phyloP scores from a whole-genome alignment of 495 filamentous ascomycete genomes.

The Chaetomium cochliodes region DNA sequence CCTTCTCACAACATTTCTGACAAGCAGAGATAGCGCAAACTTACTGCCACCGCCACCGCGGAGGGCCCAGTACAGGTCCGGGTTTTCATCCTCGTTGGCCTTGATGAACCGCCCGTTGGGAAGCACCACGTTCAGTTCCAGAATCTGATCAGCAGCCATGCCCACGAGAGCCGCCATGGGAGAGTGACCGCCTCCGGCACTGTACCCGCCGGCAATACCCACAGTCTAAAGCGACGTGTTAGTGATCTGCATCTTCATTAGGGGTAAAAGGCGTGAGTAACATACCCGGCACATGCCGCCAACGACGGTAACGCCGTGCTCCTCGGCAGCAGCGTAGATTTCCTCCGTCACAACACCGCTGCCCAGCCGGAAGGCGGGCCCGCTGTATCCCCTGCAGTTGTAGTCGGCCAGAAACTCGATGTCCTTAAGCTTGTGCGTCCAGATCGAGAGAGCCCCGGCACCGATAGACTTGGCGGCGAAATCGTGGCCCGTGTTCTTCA shows the following conservation, averaged over 20 bases:
- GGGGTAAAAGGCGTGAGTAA: background rate
- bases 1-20: background rate
- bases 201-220: constrained; percentile 52
- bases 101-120: constrained; percentile 57
- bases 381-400: constrained; percentile 39
- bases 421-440: constrained; percentile 62
- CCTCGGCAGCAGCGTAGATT: constrained; percentile 44
- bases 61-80: constrained; percentile 67
- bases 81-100: constrained; percentile 46
- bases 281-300: constrained; percentile 50
- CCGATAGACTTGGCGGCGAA: constrained; percentile 53
- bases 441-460: constrained; percentile 54
- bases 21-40: constrained; percentile 1
- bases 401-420: constrained; percentile 44
- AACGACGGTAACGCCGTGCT: constrained; percentile 42
- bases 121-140: constrained; percentile 56
- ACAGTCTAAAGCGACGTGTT: constrained; percentile 40
- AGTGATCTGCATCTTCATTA: background rate
- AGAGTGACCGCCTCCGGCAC: constrained; percentile 56
- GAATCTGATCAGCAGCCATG: constrained; percentile 54
- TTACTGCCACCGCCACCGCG: constrained; percentile 54
- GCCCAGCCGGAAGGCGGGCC: constrained; percentile 50
- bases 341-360: constrained; percentile 50
- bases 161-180: constrained; percentile 46
- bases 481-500: constrained; percentile 69